Base-by-base conservation (phyloP, 495 filamentous ascomycete species). In the Aspergillus coremiiformis region DNA sequence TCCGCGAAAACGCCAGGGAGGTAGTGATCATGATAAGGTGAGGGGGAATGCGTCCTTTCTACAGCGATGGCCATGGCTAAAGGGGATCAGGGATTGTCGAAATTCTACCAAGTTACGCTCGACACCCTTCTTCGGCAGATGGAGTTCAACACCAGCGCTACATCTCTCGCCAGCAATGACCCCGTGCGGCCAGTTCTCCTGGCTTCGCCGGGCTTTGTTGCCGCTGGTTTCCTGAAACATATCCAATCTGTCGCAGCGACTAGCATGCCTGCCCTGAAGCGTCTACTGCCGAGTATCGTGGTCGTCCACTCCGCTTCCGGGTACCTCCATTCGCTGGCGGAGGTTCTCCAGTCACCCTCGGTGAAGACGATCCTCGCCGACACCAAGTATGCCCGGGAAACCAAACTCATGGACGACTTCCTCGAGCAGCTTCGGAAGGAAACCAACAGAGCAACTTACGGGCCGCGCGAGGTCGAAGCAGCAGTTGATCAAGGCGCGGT, bases 391-490 rank as follows among this genome's bases (percentile, higher is more conserved):
- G 88, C 87, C 0, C 79, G 81, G 22, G 93, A 97, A 65, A 89
- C 90, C 3, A 78, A 69, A 35, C 71, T 92, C 52, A 90, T 98
- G 84, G 90, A 97, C 58, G 79, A 83, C 47, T 92, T 98, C 68
- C 80, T 86, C 60, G 77, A 84, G 7, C 75, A 87, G 47, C 64
- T 98, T 21, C 81, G 88, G 22, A 87, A 84, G 56, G 91, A 98
- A 51, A 92, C 96, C 52, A 87, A 86, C 17, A 77, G 85, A 42
- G 94, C 94, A 14, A 96, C 92, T 77, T 98, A 98, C 66, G 93
- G 93, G 4, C 84, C 84, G 2, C 78, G 72, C 9, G 89, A 95
- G 63, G 91, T 96, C 8, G 85, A 89, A 62, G 82, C 79, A 53
- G 94, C 93, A 0, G 85, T 96, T 4, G 82, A 82, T 30, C 87